Evolutionary conservation across 805 yeast species (phyloP), one percentile per base, ranked within the genome.

Genomic region (Diddensiella caesifluorescens): DNA sequence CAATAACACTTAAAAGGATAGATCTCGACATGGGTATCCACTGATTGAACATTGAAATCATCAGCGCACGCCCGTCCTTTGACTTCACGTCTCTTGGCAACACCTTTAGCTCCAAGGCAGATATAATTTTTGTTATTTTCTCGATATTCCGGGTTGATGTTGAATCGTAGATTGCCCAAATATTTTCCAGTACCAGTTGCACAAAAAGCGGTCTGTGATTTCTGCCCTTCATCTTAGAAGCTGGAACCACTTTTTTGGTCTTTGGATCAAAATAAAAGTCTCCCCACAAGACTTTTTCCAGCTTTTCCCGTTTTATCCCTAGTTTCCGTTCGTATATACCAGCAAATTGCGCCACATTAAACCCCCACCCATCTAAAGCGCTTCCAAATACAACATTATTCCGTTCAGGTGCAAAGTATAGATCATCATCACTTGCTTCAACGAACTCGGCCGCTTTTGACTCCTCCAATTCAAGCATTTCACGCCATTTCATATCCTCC

Each of bases 331-430:
- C 92, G 59, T 87, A 86, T 25, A 92, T 78, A 44, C 83, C 80
- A 5, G 96, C 84, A 62, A 92, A 84, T 51, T 92, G 95, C 39
- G 85, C 77, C 38, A 92, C 70, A 32, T 86, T 83, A 62, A 92
- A 92, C 1, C 97, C 99, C 97, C 98, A 92, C 9, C 97, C 97
- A 64, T 92, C 98, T 15, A 83, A 70, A 1, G 98, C 98, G 25
- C 80, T 72, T 0, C 95, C 90, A 67, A 90, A 90, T 0, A 90
- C 77, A 4, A 90, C 96, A 56, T 90, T 90, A 57, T 87, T 87
- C 50, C 77, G 74, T 38, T 82, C 84, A 0, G 99, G 98, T 13
- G 85, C 73, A 49, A 90, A 90, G 59, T 89, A 89, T 20, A 89
- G 64, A 53, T 80, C 94, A 26, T 80, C 75, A 59, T 89, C 97